A percentile compares a stretch with the other conserved stretches of the same genome.
These are phyloP conservation scores for Physcomitrium patens DNA, from an alignment of 225 moss, liverwort and hornwort genomes.

Conservation along the genomic window DNA sequence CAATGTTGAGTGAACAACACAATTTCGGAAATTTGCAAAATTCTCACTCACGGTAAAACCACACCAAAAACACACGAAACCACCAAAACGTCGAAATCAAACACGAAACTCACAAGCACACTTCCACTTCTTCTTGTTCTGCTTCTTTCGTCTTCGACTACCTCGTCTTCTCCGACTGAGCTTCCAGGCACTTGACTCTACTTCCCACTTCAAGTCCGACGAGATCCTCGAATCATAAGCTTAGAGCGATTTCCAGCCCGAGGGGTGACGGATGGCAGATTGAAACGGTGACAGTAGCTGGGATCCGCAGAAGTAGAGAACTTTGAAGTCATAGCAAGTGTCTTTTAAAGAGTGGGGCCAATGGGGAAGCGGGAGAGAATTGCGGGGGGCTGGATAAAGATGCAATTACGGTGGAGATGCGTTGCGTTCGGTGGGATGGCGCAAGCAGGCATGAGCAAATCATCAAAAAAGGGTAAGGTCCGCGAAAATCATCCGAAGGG, in stretches of 20 bases:
- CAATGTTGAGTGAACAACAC: neutral
- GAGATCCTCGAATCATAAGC: too few relatives aligned
- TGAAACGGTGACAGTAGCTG: neutral
- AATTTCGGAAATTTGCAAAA: neutral
- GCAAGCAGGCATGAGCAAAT: neutral
- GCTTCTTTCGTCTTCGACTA: too few relatives aligned
- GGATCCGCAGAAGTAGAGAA: neutral
- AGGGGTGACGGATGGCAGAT: too few relatives aligned
- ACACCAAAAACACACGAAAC: neutral
- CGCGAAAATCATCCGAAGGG: conserved; percentile 4
- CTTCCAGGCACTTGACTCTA: too few relatives aligned
- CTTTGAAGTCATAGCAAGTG: too few relatives aligned
- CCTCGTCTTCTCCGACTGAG: neutral
- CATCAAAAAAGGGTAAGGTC: too few relatives aligned
- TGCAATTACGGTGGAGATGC: conserved; percentile 24
- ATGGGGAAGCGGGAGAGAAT: too few relatives aligned
- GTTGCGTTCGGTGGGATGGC: neutral
- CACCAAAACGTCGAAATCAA: conserved; percentile 16
- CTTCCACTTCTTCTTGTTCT: neutral
- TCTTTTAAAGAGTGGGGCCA: too few relatives aligned
- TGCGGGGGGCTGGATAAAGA: conserved; percentile 15
- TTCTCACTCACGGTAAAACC: neutral
- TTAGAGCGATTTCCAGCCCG: too few relatives aligned
- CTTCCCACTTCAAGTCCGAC: too few relatives aligned
- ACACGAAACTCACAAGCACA: neutral